Base-by-base conservation (phyloP, 2,329 filamentous ascomycete species). In the Microcyclospora tardicrescens region DNA sequence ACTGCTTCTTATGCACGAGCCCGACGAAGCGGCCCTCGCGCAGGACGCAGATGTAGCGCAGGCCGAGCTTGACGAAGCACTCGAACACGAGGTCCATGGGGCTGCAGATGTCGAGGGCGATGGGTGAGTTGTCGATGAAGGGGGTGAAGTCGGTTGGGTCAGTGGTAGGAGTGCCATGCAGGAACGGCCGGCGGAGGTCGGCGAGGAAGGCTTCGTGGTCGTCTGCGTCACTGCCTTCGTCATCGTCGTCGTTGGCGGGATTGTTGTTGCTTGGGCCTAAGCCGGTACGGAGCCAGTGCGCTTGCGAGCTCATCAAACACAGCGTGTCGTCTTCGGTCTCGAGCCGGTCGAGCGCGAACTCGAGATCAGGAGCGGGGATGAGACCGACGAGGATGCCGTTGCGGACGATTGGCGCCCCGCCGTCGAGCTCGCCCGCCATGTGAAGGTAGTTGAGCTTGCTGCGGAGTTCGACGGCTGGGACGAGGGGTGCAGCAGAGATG, bases 51-150 rank as follows among this genome's bases (percentile, higher is more conserved):
- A 98, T 81, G 60, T 94, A 96, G 44, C 91, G 72, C 48, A 98
- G 62, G 1, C 91, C 91, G 8, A 98, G 69, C 62, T 98, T 98
- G 36, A 84, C 83, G 59, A 96, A 98, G 54, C 86, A 89, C 58
- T 98, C 91, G 53, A 94, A 95, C 3, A 95, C 91, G 30, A 98
- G 65, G 57, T 96, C 87, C 75, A 96, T 87, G 0, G 91, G 84
- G 0, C 82, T 91, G 49, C 79, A 76, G 24, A 93, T 82, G 54
- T 98, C 91, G 16, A 98, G 67, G 10, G 87, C 75, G 11, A 98
- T 74, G 0, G 91, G 91, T 2, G 89, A 79, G 12, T 85, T 84
- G 56, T 98, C 91, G 59, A 98, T 93, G 52, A 81, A 95, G 2
- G 74, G 77, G 1, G 86, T 93, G 45, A 96, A 93, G 55, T 96